phyloP scores from a whole-genome alignment of 108 stramenopile species.

The Stephanodiscus triporus region DNA sequence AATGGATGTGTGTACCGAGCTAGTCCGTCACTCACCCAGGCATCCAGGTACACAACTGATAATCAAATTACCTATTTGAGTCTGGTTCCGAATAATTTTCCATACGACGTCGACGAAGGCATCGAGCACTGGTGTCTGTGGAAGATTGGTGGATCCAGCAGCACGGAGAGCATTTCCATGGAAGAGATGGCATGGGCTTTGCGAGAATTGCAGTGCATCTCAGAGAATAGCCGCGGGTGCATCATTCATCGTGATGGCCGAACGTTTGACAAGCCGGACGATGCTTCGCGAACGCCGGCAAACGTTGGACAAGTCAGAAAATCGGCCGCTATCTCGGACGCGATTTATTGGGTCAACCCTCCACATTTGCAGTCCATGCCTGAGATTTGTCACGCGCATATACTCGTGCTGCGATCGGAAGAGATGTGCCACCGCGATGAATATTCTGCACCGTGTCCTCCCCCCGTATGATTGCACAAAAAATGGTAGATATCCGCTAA shows the following conservation, averaged over 20 bases:
- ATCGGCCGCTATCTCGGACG: slow-evolving; percentile 7
- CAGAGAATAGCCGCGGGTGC: slow-evolving; percentile 30
- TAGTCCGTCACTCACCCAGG: slow-evolving; percentile 33
- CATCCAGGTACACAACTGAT: slow-evolving; percentile 28
- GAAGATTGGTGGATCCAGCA: slow-evolving; percentile 62
- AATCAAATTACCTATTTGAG: slow-evolving; percentile 34
- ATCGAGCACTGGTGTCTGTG: slow-evolving; percentile 81
- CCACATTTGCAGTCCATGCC: slow-evolving; percentile 55
- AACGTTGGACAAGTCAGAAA: neutral
- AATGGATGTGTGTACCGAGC: slow-evolving; percentile 23
- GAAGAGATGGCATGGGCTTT: slow-evolving; percentile 45
- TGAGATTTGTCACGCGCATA: slow-evolving; percentile 49
- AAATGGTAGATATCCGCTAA: too few species aligned
- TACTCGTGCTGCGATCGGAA: slow-evolving; percentile 28
- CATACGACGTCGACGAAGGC: slow-evolving; percentile 59
- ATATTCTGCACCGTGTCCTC: neutral
- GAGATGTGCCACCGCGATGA: neutral
- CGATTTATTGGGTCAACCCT: slow-evolving; percentile 49
- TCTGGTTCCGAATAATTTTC: slow-evolving; percentile 73
- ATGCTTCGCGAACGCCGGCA: neutral
- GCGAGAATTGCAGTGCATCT: slow-evolving; percentile 19
- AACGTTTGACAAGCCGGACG: neutral
- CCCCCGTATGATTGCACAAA: slow-evolving; percentile 10
- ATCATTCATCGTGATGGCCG: slow-evolving; percentile 9
- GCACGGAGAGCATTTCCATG: slow-evolving; percentile 27